phyloP scores from a whole-genome alignment of 805 yeast genomes.

The Debaryomyces prosopidis region DNA sequence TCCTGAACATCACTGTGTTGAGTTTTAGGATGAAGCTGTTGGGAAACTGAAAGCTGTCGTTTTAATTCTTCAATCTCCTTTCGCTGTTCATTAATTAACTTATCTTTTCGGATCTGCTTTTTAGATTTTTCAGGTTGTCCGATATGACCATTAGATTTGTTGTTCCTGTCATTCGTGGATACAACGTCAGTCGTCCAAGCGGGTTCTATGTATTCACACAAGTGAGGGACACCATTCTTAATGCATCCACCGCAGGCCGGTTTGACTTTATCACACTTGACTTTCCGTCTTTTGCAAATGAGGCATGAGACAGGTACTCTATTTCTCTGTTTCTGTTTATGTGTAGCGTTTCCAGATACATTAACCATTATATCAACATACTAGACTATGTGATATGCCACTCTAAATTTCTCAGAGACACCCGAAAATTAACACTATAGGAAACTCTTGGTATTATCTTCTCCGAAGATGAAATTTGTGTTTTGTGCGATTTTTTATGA shows the following conservation, averaged over 20 bases:
- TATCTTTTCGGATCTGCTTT: conserved; percentile 16
- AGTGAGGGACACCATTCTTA: conserved; percentile 39
- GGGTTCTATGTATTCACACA: conserved; percentile 43
- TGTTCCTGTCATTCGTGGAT: neutral
- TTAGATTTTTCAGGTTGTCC: conserved; percentile 17
- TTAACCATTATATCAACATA: conserved; percentile 82
- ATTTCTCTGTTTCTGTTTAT: conserved; percentile 23
- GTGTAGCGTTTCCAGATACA: conserved; percentile 42
- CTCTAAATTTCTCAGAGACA: conserved; percentile 72
- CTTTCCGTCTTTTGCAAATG: conserved; percentile 42
- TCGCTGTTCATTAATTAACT: conserved; percentile 24
- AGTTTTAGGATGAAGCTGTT: conserved; percentile 12
- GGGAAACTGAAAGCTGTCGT: conserved; percentile 23
- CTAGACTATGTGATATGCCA: conserved; percentile 90
- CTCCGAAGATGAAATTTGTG: too few relatives aligned
- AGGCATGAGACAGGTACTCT: conserved; percentile 43
- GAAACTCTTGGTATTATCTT: conserved; percentile 41
- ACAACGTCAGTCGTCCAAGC: conserved; percentile 26
- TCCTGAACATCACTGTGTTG: neutral
- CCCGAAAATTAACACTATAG: conserved; percentile 90
- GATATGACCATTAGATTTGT: neutral
- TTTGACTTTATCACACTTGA: conserved; percentile 41
- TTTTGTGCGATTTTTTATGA: too few relatives aligned
- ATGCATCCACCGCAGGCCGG: conserved; percentile 46
- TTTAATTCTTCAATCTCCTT: conserved; percentile 32